Base-by-base conservation (phyloP, 202 grass and related monocot genomes). In the Setaria italica region DNA sequence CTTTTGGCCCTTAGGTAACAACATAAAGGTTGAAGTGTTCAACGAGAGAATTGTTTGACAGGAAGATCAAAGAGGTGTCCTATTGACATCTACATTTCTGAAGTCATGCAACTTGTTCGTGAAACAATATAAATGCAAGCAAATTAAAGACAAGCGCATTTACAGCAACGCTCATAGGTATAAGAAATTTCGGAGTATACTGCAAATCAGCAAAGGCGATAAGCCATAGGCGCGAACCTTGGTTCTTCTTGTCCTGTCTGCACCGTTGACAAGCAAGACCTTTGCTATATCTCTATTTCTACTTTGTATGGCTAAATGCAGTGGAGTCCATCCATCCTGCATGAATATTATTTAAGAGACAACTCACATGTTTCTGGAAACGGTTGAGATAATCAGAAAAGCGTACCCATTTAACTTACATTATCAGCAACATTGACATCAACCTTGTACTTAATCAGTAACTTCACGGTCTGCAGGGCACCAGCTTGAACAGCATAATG, bases 401-500 rank as follows among this genome's bases (percentile, higher is more conserved):
- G 49, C 58, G 34, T 58, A 37, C 41, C 59, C 4, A 84, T 84
- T 17, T 2, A 76, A 88, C 88, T 91, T 84, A 99, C 91, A 81
- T 92, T 89, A 85, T 94, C 90, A 77, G 90, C 84, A 84, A 94
- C 86, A 80, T 96, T 96, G 57, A 99, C 91, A 90, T 95, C 90
- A 80, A 95, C 96, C 80, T 84, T 90, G 74, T 89, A 92, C 72
- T 99, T 99, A 57, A 99, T 94, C 19, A 96, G 65, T 62, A 96
- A 88, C 80, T 99, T 99, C 67, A 91, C 91, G 7, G 91, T 92
- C 79, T 99, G 93, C 84, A 92, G 76, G n/a, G 95, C 95, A 84
- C 91, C 95, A 76, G 92, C 91, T 94, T 98, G 95, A 89, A 92
- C 93, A 17, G 95, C 95, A 82, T 95, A 91, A 91, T 98, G 93